Evolutionary conservation across 441 rosid genomes (phyloP).

Genomic region (Gossypium gossypioides): DNA sequence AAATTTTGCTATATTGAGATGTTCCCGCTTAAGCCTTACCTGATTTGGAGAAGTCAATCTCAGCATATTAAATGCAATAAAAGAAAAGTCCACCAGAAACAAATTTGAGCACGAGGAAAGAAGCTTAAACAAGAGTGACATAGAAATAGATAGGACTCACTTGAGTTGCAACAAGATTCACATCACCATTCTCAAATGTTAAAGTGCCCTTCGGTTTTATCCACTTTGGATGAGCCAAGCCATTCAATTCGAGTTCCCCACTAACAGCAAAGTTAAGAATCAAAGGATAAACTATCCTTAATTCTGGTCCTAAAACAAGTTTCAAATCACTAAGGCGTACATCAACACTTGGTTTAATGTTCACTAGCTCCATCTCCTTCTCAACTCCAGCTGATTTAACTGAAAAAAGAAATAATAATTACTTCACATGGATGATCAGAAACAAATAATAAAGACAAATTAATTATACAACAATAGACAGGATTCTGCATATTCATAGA

Average conservation of each 20-base stretch:
- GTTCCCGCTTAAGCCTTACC: constrained; percentile 92
- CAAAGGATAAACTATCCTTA: constrained; percentile 87
- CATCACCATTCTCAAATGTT: constrained; percentile 90
- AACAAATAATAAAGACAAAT: not conserved
- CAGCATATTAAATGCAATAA: constrained; percentile 7
- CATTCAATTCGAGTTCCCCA: constrained; percentile 89
- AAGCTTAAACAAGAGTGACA: constrained; percentile 7
- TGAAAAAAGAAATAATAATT: constrained; percentile 15
- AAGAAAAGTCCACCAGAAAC: constrained; percentile 7
- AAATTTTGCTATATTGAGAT: constrained; percentile 80
- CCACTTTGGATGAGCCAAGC: constrained; percentile 80
- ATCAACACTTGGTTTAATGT: constrained; percentile 72
- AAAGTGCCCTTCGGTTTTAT: constrained; percentile 86
- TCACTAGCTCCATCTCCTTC: constrained; percentile 60
- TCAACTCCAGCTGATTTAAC: constrained; percentile 64
- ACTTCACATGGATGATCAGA: not conserved
- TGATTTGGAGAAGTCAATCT: constrained; percentile 26
- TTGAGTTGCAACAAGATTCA: constrained; percentile 96
- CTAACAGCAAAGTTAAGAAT: constrained; percentile 89
- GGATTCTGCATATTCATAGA: not conserved
- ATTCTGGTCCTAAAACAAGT: constrained; percentile 89
- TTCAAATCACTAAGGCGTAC: constrained; percentile 81
- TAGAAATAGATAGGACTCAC: constrained; percentile 29
- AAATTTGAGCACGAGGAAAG: not conserved
- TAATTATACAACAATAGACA: not conserved